Percentiles rank a stretch among this genome's conserved stretches.
phyloP scores from a whole-genome alignment of 352 stramenopile genomes.

The Phytophthora nicotianae region DNA sequence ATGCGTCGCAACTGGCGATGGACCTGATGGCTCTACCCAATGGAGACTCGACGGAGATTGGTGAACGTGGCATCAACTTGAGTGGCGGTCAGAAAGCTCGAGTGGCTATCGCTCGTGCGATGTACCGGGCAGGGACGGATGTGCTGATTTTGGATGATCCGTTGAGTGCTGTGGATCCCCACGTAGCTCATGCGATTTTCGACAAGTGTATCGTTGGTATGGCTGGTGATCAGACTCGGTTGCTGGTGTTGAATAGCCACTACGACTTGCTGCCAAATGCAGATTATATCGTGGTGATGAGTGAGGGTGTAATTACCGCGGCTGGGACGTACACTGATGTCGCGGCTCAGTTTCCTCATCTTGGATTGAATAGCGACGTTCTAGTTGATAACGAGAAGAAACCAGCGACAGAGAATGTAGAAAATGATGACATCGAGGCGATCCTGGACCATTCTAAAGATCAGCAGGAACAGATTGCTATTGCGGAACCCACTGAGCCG shows the following conservation, averaged over 20 bases:
- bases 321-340: slow-evolving; percentile 76
- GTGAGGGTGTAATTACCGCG: slow-evolving; percentile 74
- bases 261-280: slow-evolving; percentile 84
- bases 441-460: no score
- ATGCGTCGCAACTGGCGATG: slow-evolving; percentile 32
- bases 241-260: slow-evolving; percentile 93
- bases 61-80: slow-evolving; percentile 62
- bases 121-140: slow-evolving; percentile 89
- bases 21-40: slow-evolving; percentile 50
- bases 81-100: slow-evolving; percentile 68
- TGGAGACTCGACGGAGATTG: slow-evolving; percentile 58
- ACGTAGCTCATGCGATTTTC: slow-evolving; percentile 94
- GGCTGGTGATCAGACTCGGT: slow-evolving; percentile 60
- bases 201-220: slow-evolving; percentile 80
- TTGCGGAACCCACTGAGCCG: neutral
- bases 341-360: slow-evolving; percentile 32
- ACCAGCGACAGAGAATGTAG: no score
- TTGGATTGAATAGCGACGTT: slow-evolving; percentile 6
- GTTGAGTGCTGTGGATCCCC: slow-evolving; percentile 93
- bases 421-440: no score
- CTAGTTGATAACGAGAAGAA: no score
- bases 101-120: slow-evolving; percentile 86
- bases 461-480: no score
- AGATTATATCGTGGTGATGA: slow-evolving; percentile 64
- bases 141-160: slow-evolving; percentile 95